These are phyloP conservation scores for Phycomyces nitens DNA, from an alignment of 192 early-diverging fungal genomes.

Conservation along the genomic window DNA sequence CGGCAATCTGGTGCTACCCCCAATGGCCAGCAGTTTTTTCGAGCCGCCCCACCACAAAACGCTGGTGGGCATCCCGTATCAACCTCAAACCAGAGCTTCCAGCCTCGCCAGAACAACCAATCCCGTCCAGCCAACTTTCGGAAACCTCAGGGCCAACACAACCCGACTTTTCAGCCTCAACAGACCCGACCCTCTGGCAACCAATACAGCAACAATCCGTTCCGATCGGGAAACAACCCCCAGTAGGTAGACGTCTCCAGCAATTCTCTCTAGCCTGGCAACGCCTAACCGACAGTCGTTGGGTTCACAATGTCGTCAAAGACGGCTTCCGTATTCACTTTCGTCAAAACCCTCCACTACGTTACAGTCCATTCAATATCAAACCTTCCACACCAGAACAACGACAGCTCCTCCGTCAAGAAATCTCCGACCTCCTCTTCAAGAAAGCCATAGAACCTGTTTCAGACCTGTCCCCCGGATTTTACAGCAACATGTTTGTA, in stretches of 20 bases:
- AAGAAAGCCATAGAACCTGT: conserved; percentile 28
- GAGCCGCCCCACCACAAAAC: too few relatives aligned
- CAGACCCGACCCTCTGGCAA: background rate
- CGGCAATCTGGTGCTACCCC: too few relatives aligned
- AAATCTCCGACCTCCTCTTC: conserved; percentile 22
- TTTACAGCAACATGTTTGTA: conserved; percentile 29
- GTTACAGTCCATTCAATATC: conserved; percentile 7
- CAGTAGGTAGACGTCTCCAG: background rate
- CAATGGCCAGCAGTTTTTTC: too few relatives aligned
- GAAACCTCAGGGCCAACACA: too few relatives aligned
- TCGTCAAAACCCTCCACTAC: conserved; percentile 1
- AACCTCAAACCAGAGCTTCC: too few relatives aligned
- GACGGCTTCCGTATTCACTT: conserved; percentile 25
- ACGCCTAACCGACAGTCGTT: conserved; percentile 7
- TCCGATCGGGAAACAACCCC: conserved; percentile 14
- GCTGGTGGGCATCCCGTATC: too few relatives aligned
- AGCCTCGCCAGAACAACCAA: too few relatives aligned
- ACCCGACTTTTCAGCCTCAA: too few relatives aligned
- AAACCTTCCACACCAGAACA: conserved; percentile 6
- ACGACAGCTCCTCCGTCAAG: conserved; percentile 10
- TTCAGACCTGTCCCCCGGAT: conserved; percentile 10
- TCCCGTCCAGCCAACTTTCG: too few relatives aligned
- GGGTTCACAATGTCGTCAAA: conserved; percentile 14
- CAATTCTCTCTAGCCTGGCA: conserved; percentile 21
- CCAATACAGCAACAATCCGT: too few relatives aligned